Base-by-base conservation (phyloP, 345 rosid species). In the Melaleuca quinquenervia region DNA sequence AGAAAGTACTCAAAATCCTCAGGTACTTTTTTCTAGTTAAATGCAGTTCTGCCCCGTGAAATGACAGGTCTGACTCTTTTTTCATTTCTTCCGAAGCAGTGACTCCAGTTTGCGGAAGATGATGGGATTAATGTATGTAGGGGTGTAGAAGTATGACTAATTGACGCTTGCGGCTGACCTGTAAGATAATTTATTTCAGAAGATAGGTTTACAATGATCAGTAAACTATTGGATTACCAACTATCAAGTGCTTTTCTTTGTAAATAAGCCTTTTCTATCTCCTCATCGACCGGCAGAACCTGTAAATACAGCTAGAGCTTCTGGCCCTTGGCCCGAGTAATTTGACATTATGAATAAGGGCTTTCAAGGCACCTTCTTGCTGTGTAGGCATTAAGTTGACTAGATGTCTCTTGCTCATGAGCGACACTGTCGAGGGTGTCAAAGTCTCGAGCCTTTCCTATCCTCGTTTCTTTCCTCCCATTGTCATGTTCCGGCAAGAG, bases 1-100 rank as follows among this genome's bases (percentile, higher is more conserved):
- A 85, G 99, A 94, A 86, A 92, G 93, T 84, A 88, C 95, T 54
- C 93, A 94, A 92, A 96, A 93, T 86, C 87, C 84, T 82, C 76
- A 78, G 80, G 70, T 36, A 85, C 54, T 52, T 27, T 16, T 18
- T 85, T 27, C 41, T 52, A n/a, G 11, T 45, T 15, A 16, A 26
- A 50, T 62, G 29, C 18, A 52, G 49, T n/a, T 62, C 32, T 86
- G 55, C 85, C 48, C 64, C 87, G 27, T 45, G 36, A 20, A 51
- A 20, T 5, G 60, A 26, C 29, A 32, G 78, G 26, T 29, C 84
- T 82, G 36, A 82, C 56, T 49, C 32, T 53, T 21, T 53, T 27
- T 6, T 8, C 22, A 11, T 82, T n/a, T 82, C 24, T 52, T n/a
- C 15, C 60, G 27, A 44, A 50, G 78, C 78, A 70, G 32, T 70